These are phyloP conservation scores for Phytopythium vexans DNA, from an alignment of 352 stramenopile genomes.

Conservation along the genomic window DNA sequence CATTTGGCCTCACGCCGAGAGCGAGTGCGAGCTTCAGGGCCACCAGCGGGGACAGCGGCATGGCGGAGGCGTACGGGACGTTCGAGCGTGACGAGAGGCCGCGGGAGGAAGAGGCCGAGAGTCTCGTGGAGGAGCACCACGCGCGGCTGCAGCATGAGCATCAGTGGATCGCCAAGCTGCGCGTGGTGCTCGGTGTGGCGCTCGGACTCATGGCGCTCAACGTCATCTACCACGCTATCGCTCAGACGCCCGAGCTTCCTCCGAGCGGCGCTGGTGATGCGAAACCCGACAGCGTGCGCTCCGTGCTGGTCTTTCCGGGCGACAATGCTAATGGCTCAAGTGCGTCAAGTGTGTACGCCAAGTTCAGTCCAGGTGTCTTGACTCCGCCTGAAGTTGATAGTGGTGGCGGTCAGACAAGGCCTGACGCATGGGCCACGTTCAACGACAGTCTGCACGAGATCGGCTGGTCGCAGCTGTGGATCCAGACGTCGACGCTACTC, in stretches of 20 bases:
- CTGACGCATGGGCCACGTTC: constrained; percentile 40
- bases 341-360: background rate
- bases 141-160: too few species aligned
- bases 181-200: constrained; percentile 1
- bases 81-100: too few species aligned
- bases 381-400: background rate
- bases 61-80: too few species aligned
- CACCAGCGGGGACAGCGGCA: too few species aligned
- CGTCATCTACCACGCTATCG: constrained; percentile 1
- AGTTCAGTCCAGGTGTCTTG: constrained; percentile 2
- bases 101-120: too few species aligned
- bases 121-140: too few species aligned
- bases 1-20: too few species aligned
- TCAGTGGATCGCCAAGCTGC: background rate
- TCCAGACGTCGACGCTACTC: constrained; percentile 28
- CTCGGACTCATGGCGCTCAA: constrained; percentile 6
- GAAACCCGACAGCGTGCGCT: background rate
- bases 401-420: background rate
- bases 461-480: constrained; percentile 56
- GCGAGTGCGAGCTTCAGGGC: too few species aligned
- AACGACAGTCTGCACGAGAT: constrained; percentile 47
- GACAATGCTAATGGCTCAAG: too few species aligned
- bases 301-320: constrained; percentile 7
- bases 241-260: too few species aligned
- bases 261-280: too few species aligned